Base-by-base conservation (phyloP, 805 yeast species). In the Grigorovia humatica region DNA sequence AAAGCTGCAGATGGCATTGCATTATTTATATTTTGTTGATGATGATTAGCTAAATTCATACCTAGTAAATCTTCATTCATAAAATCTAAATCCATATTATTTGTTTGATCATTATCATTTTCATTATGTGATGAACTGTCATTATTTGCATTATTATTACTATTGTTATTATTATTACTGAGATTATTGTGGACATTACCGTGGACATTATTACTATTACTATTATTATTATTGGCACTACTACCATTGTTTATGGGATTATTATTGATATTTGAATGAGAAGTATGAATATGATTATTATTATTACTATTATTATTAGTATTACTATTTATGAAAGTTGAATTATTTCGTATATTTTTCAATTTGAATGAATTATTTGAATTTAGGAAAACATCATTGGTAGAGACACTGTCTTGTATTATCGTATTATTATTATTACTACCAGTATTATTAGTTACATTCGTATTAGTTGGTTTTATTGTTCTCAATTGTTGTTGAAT, bases 311-410 rank as follows among this genome's bases (percentile, higher is more conserved):
- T 38, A 38, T 38, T 38, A 38, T 15, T 38, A 15, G 8, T n/a
- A 38, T 38, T 38, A 15, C n/a, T 38, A 38, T 38, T 48, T 11
- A 44, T 44, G 9, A n/a, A n/a, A n/a, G 38, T 20, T 2, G 42
- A 38, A 38, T 38, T 38, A 38, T 38, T 38, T 38, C 42, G 42
- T 38, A 38, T 38, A 38, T 38, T 38, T 38, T 38, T 38, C 42
- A 38, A 38, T 15, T 38, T 38, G 17, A 38, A 38, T 38, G 42
- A 38, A 38, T 38, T 38, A 38, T 45, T 45, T 7, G 48, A 46
- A 20, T 46, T 46, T 19, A 90, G 73, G 64, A 90, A 90, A 54
- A 90, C 97, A 66, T 90, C 97, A 59, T 86, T 90, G 17, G 97
- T 91, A 9, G 93, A 81, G 2, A 90, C 96, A 0, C 95, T 86